phyloP scores from a whole-genome alignment of 768 basidiomycete species.

The Nidula microcarpa region DNA sequence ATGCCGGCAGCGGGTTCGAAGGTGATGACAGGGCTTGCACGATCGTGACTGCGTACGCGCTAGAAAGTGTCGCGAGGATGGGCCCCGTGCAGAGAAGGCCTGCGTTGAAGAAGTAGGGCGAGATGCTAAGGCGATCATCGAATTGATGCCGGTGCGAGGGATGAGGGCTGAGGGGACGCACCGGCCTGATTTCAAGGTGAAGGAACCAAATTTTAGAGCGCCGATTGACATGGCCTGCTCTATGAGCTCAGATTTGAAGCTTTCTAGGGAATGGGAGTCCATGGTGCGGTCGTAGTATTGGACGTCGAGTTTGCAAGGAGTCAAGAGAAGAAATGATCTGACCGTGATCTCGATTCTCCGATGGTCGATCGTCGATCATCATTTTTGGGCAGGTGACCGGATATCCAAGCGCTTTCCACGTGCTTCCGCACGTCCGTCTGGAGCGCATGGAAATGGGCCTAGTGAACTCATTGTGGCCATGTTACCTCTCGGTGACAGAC shows the following conservation, averaged over 20 bases:
- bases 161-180: conserved; percentile 30
- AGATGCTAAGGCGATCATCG: conserved; percentile 45
- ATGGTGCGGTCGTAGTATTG: conserved; percentile 9
- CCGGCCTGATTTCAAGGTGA: conserved; percentile 95
- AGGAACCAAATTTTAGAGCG: conserved; percentile 87
- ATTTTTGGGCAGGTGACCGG: too few relatives aligned
- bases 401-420: too few relatives aligned
- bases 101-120: conserved; percentile 98
- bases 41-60: conserved; percentile 84
- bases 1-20: conserved; percentile 29
- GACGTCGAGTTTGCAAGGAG: not conserved
- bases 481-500: too few relatives aligned
- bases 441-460: too few relatives aligned
- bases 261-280: conserved; percentile 27
- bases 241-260: conserved; percentile 66
- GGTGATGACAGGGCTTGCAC: conserved; percentile 38
- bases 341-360: not conserved
- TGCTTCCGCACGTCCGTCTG: too few relatives aligned
- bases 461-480: too few relatives aligned
- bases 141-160: not conserved
- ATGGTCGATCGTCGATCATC: too few relatives aligned
- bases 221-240: conserved; percentile 62
- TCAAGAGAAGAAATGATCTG: not conserved
- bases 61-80: conserved; percentile 71
- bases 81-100: conserved; percentile 83